Percentiles rank a stretch among this genome's conserved stretches.
Conservation (phyloP, 163 green algal species). For the Chloromonas sp. region DNA sequence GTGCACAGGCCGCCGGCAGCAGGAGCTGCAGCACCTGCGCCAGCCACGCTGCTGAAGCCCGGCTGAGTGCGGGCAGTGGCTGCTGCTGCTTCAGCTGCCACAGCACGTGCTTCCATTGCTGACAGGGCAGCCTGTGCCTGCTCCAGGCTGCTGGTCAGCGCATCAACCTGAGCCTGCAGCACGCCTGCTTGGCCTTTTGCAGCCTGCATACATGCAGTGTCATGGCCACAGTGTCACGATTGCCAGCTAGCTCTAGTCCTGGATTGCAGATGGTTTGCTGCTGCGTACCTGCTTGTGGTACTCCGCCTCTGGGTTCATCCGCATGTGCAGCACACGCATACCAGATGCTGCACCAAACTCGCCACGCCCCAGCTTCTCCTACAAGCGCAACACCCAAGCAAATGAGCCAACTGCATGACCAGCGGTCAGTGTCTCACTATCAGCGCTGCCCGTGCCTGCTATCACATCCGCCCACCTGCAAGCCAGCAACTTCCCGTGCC, state of each 20-base stretch:
- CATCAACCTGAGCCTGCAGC: constrained; percentile 10
- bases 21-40: constrained; percentile 18
- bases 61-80: not conserved
- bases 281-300: constrained; percentile 9
- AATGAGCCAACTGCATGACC: not conserved
- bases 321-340: constrained; percentile 69
- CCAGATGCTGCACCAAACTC: constrained; percentile 46
- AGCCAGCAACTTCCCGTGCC: constrained; percentile 17
- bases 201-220: not conserved
- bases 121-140: constrained; percentile 2
- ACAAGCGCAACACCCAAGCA: not conserved
- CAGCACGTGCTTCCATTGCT: constrained; percentile 7
- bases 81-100: not conserved
- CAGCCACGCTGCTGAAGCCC: too few relatives aligned
- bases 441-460: not conserved
- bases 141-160: constrained; percentile 5
- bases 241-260: too few relatives aligned
- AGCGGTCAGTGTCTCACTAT: not conserved
- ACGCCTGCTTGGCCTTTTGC: constrained; percentile 19
- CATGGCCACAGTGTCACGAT: too few relatives aligned
- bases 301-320: constrained; percentile 66
- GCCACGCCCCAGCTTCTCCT: constrained; percentile 51
- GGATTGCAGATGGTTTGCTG: not conserved
- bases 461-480: constrained; percentile 13
- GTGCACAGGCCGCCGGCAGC: constrained; percentile 1